These are phyloP conservation scores for Musa schizocarpa DNA, from an alignment of 176 grass and related monocot species.

Conservation along the genomic window DNA sequence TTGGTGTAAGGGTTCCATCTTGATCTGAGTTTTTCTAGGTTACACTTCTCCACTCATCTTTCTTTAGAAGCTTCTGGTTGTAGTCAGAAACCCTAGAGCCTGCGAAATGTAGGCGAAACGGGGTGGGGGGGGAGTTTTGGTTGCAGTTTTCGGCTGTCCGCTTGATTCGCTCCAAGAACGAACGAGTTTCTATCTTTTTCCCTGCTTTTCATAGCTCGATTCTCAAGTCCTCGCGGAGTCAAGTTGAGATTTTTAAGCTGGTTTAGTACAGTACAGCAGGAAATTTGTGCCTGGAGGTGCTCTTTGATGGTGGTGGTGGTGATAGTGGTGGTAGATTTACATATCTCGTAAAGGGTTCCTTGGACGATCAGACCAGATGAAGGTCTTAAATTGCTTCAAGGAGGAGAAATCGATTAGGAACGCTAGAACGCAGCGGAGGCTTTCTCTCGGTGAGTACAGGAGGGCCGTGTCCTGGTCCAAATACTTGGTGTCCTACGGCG, in stretches of 20 bases:
- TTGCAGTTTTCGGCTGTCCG: neutral
- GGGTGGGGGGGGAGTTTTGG: neutral
- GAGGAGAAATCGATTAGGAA: conserved; percentile 21
- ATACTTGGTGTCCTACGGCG: conserved; percentile 85
- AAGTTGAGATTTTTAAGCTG: neutral
- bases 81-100: neutral
- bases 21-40: neutral
- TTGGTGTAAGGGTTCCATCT: neutral
- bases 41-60: neutral
- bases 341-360: neutral
- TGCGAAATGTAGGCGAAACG: conserved; percentile 3
- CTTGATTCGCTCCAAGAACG: too few species aligned
- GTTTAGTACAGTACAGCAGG: neutral
- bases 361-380: conserved; percentile 30
- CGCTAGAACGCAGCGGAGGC: conserved; percentile 39
- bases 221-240: neutral
- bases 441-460: conserved; percentile 89
- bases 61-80: neutral
- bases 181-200: too few species aligned
- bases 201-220: neutral
- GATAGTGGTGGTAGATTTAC: too few species aligned
- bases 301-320: too few species aligned
- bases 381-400: conserved; percentile 72
- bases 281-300: too few species aligned
- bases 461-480: conserved; percentile 95